These are phyloP conservation scores for Fusarium phyllophilum DNA, from an alignment of 2,329 filamentous ascomycete species.

Conservation along the genomic window DNA sequence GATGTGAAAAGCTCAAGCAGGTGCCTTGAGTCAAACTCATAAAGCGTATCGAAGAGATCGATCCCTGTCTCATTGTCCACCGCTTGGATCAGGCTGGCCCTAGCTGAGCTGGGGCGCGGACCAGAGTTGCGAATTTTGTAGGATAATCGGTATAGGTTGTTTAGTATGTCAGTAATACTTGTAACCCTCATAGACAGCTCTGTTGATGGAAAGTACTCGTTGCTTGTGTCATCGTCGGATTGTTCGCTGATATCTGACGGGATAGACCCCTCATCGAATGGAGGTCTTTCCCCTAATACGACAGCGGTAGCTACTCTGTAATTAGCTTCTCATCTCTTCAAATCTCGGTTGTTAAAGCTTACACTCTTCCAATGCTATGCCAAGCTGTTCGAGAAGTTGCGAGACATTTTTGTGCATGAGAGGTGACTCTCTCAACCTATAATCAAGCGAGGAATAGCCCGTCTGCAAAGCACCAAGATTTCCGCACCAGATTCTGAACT, in stretches of 20 bases:
- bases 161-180: fast-evolving
- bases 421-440: background rate
- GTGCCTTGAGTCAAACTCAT: background rate
- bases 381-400: background rate
- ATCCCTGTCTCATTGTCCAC: background rate
- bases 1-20: background rate
- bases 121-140: background rate
- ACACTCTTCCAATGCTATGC: background rate
- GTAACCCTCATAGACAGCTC: background rate
- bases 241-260: background rate
- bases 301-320: fast-evolving
- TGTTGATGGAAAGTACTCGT: background rate
- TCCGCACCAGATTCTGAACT: background rate
- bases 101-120: fast-evolving
- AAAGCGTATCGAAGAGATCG: background rate
- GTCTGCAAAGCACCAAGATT: background rate
- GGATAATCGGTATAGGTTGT: background rate
- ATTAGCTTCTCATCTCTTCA: fast-evolving
- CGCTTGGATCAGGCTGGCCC: fast-evolving
- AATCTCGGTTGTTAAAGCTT: fast-evolving
- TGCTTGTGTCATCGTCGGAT: background rate
- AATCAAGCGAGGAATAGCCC: background rate
- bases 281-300: background rate
- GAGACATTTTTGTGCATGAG: background rate
- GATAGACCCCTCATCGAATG: fast-evolving